Evolutionary conservation across 2,329 filamentous ascomycete species (phyloP).

Genomic region (Shiraia sp.): DNA sequence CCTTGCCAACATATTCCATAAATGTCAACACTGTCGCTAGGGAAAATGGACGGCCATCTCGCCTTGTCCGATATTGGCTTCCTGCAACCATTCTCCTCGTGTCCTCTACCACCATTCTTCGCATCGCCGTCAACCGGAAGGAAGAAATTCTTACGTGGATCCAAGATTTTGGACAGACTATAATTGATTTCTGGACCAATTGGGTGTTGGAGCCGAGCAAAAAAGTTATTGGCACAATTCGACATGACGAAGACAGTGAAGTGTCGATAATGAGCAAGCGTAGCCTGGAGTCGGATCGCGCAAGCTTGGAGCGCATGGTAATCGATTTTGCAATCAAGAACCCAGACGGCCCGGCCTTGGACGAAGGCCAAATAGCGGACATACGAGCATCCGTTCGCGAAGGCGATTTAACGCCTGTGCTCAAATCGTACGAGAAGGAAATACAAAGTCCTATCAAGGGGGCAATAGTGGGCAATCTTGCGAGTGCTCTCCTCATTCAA

Average conservation of each 20-base stretch:
- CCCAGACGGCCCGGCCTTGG: conserved; percentile 65
- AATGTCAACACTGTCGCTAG: conserved; percentile 60
- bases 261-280: conserved; percentile 96
- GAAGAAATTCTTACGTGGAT: conserved; percentile 82
- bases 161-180: conserved; percentile 74
- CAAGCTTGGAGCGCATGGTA: conserved; percentile 95
- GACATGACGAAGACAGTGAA: conserved; percentile 88
- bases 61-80: conserved; percentile 84
- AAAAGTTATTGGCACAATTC: conserved; percentile 87
- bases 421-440: conserved; percentile 89
- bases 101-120: conserved; percentile 85
- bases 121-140: conserved; percentile 72
- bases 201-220: conserved; percentile 88
- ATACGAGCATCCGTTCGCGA: conserved; percentile 82
- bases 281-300: conserved; percentile 85
- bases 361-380: conserved; percentile 70
- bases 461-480: conserved; percentile 80
- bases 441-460: conserved; percentile 80
- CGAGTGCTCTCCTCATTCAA: conserved; percentile 90
- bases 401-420: conserved; percentile 88
- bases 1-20: conserved; percentile 68
- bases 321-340: conserved; percentile 91
- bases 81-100: conserved; percentile 68
- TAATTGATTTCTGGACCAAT: conserved; percentile 90
- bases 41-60: conserved; percentile 75